Percentiles rank a stretch among this genome's conserved stretches.
Evolutionary conservation across 164 flowering plant species (phyloP).

Genomic region (Annona squamosa): DNA sequence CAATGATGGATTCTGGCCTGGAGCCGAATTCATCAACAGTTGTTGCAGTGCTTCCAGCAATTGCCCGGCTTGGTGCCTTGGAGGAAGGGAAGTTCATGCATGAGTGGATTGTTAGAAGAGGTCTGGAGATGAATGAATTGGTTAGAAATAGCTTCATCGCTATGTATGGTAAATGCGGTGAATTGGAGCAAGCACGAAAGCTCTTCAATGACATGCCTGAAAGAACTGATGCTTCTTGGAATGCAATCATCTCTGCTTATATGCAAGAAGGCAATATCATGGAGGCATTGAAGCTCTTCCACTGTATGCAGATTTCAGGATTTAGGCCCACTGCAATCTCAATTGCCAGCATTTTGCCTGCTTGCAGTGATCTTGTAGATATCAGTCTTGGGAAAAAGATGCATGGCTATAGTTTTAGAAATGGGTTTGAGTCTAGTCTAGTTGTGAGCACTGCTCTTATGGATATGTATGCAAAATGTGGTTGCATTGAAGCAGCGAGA

Average conservation of each 20-base stretch:
- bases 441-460: constrained; percentile 51
- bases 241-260: constrained; percentile 8
- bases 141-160: constrained; percentile 6
- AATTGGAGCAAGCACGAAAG: constrained; percentile 6
- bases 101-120: constrained; percentile 5
- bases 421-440: constrained; percentile 2
- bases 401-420: constrained; percentile 5
- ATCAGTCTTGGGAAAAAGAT: constrained; percentile 4
- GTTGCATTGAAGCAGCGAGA: constrained; percentile 14
- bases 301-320: constrained; percentile 5
- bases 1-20: constrained; percentile 5
- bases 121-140: neutral
- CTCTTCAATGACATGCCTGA: constrained; percentile 10
- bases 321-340: constrained; percentile 5
- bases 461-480: constrained; percentile 84
- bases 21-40: constrained; percentile 11
- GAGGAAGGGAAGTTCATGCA: constrained; percentile 11
- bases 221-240: constrained; percentile 14
- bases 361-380: constrained; percentile 8
- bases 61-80: constrained; percentile 7
- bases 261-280: neutral
- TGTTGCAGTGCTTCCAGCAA: constrained; percentile 10
- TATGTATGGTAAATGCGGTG: constrained; percentile 11
- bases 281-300: constrained; percentile 9
- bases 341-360: constrained; percentile 8